A percentile compares a stretch with the other conserved stretches of the same genome.
These are phyloP conservation scores for Pisolithus albus DNA, from an alignment of 768 basidiomycete genomes.

Conservation along the genomic window DNA sequence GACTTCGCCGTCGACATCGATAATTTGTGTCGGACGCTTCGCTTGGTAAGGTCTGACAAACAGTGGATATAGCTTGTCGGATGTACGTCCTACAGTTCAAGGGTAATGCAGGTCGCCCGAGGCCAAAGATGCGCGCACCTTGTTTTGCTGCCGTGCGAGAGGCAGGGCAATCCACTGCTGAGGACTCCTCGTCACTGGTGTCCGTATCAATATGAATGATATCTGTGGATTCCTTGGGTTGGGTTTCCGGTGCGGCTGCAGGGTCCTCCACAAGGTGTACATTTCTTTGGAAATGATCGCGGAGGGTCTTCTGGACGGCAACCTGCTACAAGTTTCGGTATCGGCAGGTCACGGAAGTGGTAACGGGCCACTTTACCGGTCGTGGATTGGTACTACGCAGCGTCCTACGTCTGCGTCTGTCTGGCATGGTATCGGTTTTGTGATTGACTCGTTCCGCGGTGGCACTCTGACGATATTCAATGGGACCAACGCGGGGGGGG, in stretches of 20 bases:
- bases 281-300: conserved; percentile 18
- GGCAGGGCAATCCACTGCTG: neutral
- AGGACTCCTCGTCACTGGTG: neutral
- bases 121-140: conserved; percentile 11
- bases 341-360: conserved; percentile 9
- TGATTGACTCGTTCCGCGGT: conserved; percentile 2
- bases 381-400: conserved; percentile 5
- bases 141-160: conserved; percentile 6
- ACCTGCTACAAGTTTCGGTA: conserved; percentile 4
- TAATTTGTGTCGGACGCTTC: conserved; percentile 1
- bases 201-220: neutral
- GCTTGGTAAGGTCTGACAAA: conserved; percentile 12
- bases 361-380: conserved; percentile 10
- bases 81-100: conserved; percentile 11
- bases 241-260: neutral
- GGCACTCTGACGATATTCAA: too few species aligned
- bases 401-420: conserved; percentile 19
- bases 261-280: neutral
- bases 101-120: neutral
- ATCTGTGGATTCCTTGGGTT: neutral
- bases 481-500: conserved; percentile 2
- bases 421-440: conserved; percentile 13
- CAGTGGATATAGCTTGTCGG: conserved; percentile 18
- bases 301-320: conserved; percentile 23
- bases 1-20: conserved; percentile 13